These are phyloP conservation scores for Colletotrichum sp. DNA, from an alignment of 2,329 filamentous ascomycete genomes.

Conservation along the genomic window DNA sequence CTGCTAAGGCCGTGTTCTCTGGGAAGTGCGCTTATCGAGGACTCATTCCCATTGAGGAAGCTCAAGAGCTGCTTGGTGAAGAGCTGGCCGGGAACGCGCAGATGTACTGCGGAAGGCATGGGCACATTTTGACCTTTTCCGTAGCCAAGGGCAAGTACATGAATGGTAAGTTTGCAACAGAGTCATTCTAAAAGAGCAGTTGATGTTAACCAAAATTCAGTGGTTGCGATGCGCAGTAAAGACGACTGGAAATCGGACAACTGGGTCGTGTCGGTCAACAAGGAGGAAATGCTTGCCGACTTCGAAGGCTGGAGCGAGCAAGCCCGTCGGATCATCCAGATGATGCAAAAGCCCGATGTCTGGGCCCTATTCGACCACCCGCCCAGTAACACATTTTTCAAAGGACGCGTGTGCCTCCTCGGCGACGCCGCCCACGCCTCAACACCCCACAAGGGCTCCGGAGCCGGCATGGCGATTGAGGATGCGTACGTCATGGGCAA, in stretches of 20 bases:
- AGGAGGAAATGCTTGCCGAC: conserved; percentile 12
- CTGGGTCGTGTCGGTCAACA: not conserved
- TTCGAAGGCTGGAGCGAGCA: conserved; percentile 12
- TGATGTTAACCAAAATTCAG: not conserved
- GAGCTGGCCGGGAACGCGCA: conserved; percentile 36
- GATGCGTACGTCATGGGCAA: conserved; percentile 27
- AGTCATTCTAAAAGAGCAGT: no score
- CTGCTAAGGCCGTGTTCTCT: conserved; percentile 47
- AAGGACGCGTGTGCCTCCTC: conserved; percentile 24
- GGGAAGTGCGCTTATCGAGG: conserved; percentile 64
- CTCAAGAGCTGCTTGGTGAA: conserved; percentile 51
- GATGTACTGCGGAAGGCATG: conserved; percentile 61
- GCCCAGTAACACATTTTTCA: conserved; percentile 17
- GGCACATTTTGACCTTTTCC: conserved; percentile 64
- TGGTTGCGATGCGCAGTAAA: conserved; percentile 2
- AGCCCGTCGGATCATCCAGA: not conserved
- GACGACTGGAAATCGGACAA: conserved; percentile 11
- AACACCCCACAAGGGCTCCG: conserved; percentile 28
- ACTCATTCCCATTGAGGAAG: conserved; percentile 52
- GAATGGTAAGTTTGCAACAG: conserved; percentile 37
- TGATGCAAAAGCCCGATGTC: conserved; percentile 12
- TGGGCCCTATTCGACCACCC: conserved; percentile 20
- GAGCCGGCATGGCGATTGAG: conserved; percentile 28
- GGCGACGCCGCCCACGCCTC: conserved; percentile 30
- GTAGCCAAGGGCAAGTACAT: conserved; percentile 59